Evolutionary conservation across 345 rosid genomes (phyloP), one percentile per base, ranked within the genome.

Genomic region (Salix udensis): DNA sequence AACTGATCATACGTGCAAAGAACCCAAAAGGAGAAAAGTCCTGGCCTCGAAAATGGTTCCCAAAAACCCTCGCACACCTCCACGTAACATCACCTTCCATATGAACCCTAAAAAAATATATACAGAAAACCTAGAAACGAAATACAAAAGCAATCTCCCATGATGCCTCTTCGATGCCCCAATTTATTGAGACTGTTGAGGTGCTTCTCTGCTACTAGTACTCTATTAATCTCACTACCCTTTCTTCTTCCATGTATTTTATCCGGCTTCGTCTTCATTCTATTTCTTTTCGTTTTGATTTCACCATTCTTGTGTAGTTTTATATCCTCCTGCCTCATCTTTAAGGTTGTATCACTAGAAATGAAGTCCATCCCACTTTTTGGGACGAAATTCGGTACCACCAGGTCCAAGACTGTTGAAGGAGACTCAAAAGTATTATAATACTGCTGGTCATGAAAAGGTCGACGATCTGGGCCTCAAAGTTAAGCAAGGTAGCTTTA

Each of bases 401-500:
- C 16, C n/a, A 9, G n/a, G 58, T 21, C 36, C 28, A 66, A 46
- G 42, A 31, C 68, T 18, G 24, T 46, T 30, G 18, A 5, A 10
- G 11, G 39, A 16, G 68, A 19, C 11, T 44, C 26, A 2, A 28
- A 16, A 8, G n/a, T 21, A 1, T 6, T 8, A 16, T 24, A 8
- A 24, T 3, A 37, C 13, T 31, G 23, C 16, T 30, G 13, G 1
- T 28, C 40, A 31, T 42, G 36, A 28, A 61, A 73, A 26, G 68
- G 42, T 61, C 40, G 46, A 30, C 11, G 21, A 62, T 2, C 28
- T 3, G n/a, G 5, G 42, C 21, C 21, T 14, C 50, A 40, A 68
- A 2, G 70, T 34, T n/a, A n/a, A 52, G 74, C 77, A 44, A 16
- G 77, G 46, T 52, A 18, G 40, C 14, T 1, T 79, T 48, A n/a